These are phyloP conservation scores for Nicotiana paniculata DNA, from an alignment of 257 asterid genomes.

Conservation along the genomic window DNA sequence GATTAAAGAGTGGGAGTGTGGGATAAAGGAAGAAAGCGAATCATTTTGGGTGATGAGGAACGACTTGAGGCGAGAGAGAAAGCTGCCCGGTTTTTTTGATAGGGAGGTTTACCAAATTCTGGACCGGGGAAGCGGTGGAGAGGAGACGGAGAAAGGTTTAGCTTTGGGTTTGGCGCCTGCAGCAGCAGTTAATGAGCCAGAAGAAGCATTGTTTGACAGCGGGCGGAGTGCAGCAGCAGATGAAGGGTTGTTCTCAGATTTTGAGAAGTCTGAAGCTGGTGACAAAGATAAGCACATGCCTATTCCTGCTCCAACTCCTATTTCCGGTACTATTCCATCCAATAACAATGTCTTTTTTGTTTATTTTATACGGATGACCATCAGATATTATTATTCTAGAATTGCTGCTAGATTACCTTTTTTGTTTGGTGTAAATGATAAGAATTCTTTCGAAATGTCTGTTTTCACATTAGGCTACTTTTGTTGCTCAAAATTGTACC, in stretches of 20 bases:
- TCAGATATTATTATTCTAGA: no score
- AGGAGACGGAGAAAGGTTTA: slow-evolving; percentile 25
- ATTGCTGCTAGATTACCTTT: no score
- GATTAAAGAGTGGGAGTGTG: slow-evolving; percentile 86
- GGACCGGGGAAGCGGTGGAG: slow-evolving; percentile 32
- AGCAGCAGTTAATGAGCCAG: slow-evolving; percentile 25
- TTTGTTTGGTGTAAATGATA: no score
- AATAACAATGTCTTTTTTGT: no score
- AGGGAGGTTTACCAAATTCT: slow-evolving; percentile 86
- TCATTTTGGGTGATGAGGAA: slow-evolving; percentile 96
- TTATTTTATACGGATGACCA: no score
- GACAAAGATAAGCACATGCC: no score
- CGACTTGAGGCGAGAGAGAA: slow-evolving; percentile 80
- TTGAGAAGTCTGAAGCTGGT: slow-evolving; percentile 53
- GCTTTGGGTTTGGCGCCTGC: slow-evolving; percentile 45
- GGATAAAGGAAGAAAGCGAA: slow-evolving; percentile 49
- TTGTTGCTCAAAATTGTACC: no score
- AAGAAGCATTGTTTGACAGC: slow-evolving; percentile 69
- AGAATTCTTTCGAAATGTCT: no score
- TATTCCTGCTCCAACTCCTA: slow-evolving; percentile 50
- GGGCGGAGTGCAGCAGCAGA: slow-evolving; percentile 70
- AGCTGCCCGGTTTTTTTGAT: slow-evolving; percentile 84
- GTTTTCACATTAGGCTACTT: no score
- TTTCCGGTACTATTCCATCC: slow-evolving; percentile 39
- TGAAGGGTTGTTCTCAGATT: slow-evolving; percentile 78